Percentiles rank a stretch among this genome's conserved stretches.
Conservation (phyloP, 768 basidiomycete genomes). For the Suillus variegatus region DNA sequence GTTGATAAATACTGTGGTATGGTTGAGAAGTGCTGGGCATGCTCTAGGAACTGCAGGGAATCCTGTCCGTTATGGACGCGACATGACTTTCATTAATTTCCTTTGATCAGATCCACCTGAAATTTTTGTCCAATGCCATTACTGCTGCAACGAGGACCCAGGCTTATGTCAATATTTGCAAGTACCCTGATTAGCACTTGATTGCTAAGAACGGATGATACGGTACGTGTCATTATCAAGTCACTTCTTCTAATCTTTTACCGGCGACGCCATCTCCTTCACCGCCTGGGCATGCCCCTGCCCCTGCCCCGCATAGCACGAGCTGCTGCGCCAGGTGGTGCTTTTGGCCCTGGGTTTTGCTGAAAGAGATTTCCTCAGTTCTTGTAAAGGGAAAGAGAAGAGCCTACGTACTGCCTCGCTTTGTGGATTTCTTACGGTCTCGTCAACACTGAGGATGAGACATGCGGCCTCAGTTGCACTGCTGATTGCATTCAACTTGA, state of each 20-base stretch:
- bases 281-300: constrained; percentile 78
- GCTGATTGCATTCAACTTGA: constrained; percentile 93
- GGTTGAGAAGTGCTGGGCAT: too few relatives aligned
- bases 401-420: constrained; percentile 75
- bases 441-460: constrained; percentile 93
- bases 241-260: constrained; percentile 17
- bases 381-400: constrained; percentile 5
- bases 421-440: constrained; percentile 95
- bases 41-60: too few relatives aligned
- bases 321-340: constrained; percentile 90
- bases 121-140: too few relatives aligned
- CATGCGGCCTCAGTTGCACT: constrained; percentile 97
- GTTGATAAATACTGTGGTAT: too few relatives aligned
- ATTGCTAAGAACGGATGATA: constrained; percentile 24
- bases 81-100: too few relatives aligned
- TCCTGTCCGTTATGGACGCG: too few relatives aligned
- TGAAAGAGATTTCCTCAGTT: constrained; percentile 32
- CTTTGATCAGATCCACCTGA: too few relatives aligned
- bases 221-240: constrained; percentile 16
- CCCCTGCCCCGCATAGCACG: constrained; percentile 86
- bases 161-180: background rate
- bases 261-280: constrained; percentile 10
- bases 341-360: constrained; percentile 83
- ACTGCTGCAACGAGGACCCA: background rate
- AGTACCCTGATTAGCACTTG: constrained; percentile 10